Conservation (phyloP, 129 eudicot species). For the Deinandra increscens region DNA sequence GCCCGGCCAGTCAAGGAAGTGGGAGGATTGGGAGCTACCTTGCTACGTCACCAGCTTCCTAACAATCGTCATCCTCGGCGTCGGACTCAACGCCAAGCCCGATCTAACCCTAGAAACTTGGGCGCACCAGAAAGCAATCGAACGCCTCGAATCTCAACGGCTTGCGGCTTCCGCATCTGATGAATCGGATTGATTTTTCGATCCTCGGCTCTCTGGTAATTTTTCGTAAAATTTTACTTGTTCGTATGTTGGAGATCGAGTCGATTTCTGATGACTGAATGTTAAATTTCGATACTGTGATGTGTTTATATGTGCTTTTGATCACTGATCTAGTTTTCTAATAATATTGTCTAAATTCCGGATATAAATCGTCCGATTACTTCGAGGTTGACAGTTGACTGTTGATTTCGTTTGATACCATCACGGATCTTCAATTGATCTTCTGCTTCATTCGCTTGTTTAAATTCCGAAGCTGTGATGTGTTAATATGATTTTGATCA, state of each 20-base stretch:
- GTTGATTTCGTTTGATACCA: not conserved
- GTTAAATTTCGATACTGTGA: slow-evolving; percentile 14
- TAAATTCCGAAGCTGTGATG: no score
- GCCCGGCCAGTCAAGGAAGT: slow-evolving; percentile 63
- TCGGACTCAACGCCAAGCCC: slow-evolving; percentile 76
- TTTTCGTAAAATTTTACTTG: slow-evolving; percentile 1
- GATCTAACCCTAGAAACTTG: slow-evolving; percentile 83
- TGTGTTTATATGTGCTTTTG: slow-evolving; percentile 24
- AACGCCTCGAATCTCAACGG: slow-evolving; percentile 48
- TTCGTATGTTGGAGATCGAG: slow-evolving; percentile 20
- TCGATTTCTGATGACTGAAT: slow-evolving; percentile 10
- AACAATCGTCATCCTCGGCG: slow-evolving; percentile 84
- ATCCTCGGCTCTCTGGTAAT: slow-evolving; percentile 1
- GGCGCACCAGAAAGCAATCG: slow-evolving; percentile 87
- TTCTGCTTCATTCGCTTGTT: not conserved
- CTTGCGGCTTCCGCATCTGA: slow-evolving; percentile 20
- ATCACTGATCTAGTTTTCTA: not conserved
- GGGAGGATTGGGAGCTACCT: slow-evolving; percentile 96
- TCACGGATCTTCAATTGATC: slow-evolving; percentile 12
- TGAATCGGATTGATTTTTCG: slow-evolving; percentile 33
- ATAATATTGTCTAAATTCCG: slow-evolving; percentile 18
- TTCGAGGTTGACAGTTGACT: slow-evolving; percentile 9
- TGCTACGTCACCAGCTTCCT: slow-evolving; percentile 73
- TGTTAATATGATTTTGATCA: no score
- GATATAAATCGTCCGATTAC: not conserved